Conservation (phyloP, 495 filamentous ascomycete species). For the Penicillium goetzii region DNA sequence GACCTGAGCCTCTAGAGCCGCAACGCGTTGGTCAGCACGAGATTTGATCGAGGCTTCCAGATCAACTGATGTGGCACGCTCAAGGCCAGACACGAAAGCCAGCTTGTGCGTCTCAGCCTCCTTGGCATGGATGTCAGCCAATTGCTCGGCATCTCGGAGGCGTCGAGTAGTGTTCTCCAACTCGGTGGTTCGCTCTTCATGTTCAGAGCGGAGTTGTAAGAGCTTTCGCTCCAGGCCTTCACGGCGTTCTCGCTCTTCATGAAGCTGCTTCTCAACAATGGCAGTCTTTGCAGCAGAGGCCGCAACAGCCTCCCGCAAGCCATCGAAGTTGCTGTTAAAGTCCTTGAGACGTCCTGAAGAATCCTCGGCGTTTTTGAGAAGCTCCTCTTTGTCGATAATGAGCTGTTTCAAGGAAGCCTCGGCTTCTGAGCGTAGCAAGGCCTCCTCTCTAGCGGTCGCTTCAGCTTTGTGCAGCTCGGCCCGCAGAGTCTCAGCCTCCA, state of each 20-base stretch:
- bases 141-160: conserved; percentile 83
- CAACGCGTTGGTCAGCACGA: conserved; percentile 73
- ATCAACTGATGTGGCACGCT: conserved; percentile 57
- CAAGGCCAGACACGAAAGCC: conserved; percentile 81
- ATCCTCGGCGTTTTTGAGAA: conserved; percentile 70
- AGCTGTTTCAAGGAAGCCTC: conserved; percentile 72
- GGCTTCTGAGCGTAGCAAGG: conserved; percentile 74
- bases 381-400: conserved; percentile 79
- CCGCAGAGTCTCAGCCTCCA: conserved; percentile 82
- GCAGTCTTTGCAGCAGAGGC: conserved; percentile 74
- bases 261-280: conserved; percentile 78
- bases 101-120: conserved; percentile 87
- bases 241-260: conserved; percentile 78
- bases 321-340: conserved; percentile 69
- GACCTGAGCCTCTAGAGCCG: conserved; percentile 77
- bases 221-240: conserved; percentile 81
- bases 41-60: conserved; percentile 52
- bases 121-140: conserved; percentile 83
- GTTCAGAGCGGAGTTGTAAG: conserved; percentile 76
- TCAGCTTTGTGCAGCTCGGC: conserved; percentile 80
- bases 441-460: conserved; percentile 75
- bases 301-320: conserved; percentile 76
- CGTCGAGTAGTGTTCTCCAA: conserved; percentile 74
- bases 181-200: conserved; percentile 81
- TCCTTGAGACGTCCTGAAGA: conserved; percentile 67